Evolutionary conservation across 2,329 filamentous ascomycete species (phyloP), one percentile per base, ranked within the genome.

Genomic region (Talaromyces sp.): DNA sequence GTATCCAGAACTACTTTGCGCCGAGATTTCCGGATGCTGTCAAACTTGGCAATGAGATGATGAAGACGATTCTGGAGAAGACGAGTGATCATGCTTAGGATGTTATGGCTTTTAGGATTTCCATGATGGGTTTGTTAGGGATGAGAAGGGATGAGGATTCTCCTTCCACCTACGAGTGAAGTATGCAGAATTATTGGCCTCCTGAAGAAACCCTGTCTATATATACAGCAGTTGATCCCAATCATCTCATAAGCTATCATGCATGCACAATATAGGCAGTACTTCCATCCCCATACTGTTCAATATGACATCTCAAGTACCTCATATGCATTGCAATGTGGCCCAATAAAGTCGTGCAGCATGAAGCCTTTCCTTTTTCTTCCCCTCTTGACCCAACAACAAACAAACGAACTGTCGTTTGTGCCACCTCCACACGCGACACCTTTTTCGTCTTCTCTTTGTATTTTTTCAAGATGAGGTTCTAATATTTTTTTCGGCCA

Each of bases 41-140:
- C 61, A 88, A 89, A 71, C 82, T 99, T 43, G 95, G 95, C 2
- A 97, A 97, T 75, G 90, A 93, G 76, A 99, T 99, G 95, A 96
- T 99, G 79, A 93, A 90, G 82, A 95, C 92, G 53, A 95, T 99
- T 72, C 80, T 97, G 70, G 91, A 94, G 80, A 94, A 92, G 77
- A 90, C 89, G 1, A 36, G 29, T 56, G 53, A 56, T 38, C 53
- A 56, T 17, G 10, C 53, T 56, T 56, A 56, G 53, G 8, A 22
- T 56, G 0, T 29, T n/a, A 25, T 25, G 43, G 22, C 45, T 25
- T 2, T 22, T 25, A 10, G 22, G 13, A 3, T 36, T 40, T 40
- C n/a, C n/a, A n/a, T n/a, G n/a, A n/a, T n/a, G n/a, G n/a, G n/a
- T n/a, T n/a, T n/a, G n/a, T n/a, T n/a, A n/a, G n/a, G n/a, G n/a